Percentiles rank a stretch among this genome's conserved stretches.
phyloP scores from a whole-genome alignment of 192 early-diverging fungal genomes.

The Chytriomyces sp. region DNA sequence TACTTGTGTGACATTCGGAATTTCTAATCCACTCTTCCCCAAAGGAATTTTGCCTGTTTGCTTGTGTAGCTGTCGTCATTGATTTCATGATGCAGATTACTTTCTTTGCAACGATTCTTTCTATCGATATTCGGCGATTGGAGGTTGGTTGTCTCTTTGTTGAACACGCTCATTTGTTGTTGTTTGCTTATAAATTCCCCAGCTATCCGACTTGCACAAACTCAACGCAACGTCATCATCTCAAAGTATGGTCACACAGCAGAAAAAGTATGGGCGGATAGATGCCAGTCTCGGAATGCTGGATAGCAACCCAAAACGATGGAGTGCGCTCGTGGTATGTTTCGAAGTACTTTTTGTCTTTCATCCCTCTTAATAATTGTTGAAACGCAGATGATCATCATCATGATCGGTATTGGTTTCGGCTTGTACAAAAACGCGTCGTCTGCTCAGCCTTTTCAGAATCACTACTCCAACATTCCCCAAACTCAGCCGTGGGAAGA shows the following conservation, averaged over 20 bases:
- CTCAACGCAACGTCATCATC: slow-evolving; percentile 23
- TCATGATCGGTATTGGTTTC: slow-evolving; percentile 41
- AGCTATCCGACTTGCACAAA: slow-evolving; percentile 54
- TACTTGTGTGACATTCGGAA: no score
- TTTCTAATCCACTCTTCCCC: slow-evolving; percentile 7
- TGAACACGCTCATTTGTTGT: slow-evolving; percentile 10
- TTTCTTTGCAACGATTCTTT: slow-evolving; percentile 78
- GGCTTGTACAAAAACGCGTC: slow-evolving; percentile 42
- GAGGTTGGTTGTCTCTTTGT: slow-evolving; percentile 55
- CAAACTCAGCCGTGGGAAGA: slow-evolving; percentile 30
- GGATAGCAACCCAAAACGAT: slow-evolving; percentile 32
- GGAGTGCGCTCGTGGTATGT: slow-evolving; percentile 41
- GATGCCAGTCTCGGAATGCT: neutral
- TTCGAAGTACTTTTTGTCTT: neutral
- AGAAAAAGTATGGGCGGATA: neutral
- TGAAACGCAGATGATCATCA: slow-evolving; percentile 36
- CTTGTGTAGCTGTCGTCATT: slow-evolving; percentile 68
- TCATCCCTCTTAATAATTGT: slow-evolving; percentile 22
- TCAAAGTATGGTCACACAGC: neutral
- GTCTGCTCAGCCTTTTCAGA: neutral
- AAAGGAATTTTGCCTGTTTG: slow-evolving; percentile 77
- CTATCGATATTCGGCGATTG: slow-evolving; percentile 80
- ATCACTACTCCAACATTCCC: neutral
- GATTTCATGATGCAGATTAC: slow-evolving; percentile 83
- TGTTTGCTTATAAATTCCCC: neutral